These are phyloP conservation scores for Boletellus sp. DNA, from an alignment of 1,284 basidiomycete species.

Conservation along the genomic window DNA sequence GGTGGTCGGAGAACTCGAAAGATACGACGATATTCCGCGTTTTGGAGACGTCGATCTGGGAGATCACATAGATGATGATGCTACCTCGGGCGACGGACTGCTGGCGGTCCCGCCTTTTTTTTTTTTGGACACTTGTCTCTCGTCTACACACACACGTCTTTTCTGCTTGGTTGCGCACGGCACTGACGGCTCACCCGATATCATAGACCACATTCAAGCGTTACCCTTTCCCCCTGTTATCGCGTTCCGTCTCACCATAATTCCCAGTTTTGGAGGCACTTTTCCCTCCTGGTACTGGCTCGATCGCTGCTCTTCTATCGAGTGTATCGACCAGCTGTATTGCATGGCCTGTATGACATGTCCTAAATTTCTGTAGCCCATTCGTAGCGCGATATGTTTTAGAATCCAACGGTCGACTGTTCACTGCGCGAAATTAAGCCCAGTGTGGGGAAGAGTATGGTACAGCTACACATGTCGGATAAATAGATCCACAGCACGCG, in stretches of 20 bases:
- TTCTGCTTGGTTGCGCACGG: slow-evolving; percentile 4
- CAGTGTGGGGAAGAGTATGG: neutral
- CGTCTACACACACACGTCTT: slow-evolving; percentile 1
- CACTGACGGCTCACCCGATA: slow-evolving; percentile 15
- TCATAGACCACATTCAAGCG: slow-evolving; percentile 22
- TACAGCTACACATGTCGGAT: slow-evolving; percentile 10
- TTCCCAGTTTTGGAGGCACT: slow-evolving; percentile 4
- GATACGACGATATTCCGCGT: slow-evolving; percentile 68
- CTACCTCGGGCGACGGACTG: slow-evolving; percentile 13
- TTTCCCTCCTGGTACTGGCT: slow-evolving; percentile 12
- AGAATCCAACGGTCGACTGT: too few species aligned
- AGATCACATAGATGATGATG: slow-evolving; percentile 47
- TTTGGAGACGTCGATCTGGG: slow-evolving; percentile 71
- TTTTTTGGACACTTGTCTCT: slow-evolving; percentile 11
- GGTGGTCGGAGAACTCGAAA: slow-evolving; percentile 74
- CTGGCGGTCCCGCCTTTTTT: slow-evolving; percentile 11
- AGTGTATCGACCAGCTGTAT: slow-evolving; percentile 30
- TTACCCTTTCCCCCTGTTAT: slow-evolving; percentile 13
- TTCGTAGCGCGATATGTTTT: too few species aligned
- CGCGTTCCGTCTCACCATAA: slow-evolving; percentile 14
- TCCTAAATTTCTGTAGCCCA: slow-evolving; percentile 6
- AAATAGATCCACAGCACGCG: slow-evolving; percentile 22
- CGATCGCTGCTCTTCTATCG: slow-evolving; percentile 4
- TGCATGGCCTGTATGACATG: slow-evolving; percentile 7
- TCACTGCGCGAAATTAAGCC: too few species aligned